Evolutionary conservation across 2,329 filamentous ascomycete genomes (phyloP), one percentile per base, ranked within the genome.

Genomic region (Paracorniculantispora psalliotae): DNA sequence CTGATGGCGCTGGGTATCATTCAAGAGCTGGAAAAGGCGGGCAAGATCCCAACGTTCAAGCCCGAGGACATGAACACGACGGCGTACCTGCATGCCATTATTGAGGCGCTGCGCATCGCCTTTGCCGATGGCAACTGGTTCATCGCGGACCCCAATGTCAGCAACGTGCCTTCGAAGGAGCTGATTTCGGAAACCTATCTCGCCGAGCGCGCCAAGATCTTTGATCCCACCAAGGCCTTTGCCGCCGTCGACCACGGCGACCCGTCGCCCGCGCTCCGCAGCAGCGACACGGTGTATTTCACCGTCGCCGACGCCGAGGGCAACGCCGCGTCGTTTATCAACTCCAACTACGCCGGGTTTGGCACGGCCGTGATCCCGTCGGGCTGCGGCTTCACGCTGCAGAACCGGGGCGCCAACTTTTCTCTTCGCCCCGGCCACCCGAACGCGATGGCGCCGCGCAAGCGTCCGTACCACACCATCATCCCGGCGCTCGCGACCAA

Each of bases 401-500:
- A 99, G 71, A 97, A 96, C 78, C 90, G 94, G 2, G 94, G 90
- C 8, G 86, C 88, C 41, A 94, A 93, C 71, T 97, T 99, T 75
- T 85, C 81, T 1, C 81, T 99, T 0, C 75, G 82, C 25, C 71
- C 79, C 0, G 76, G 77, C 1, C 92, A 96, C 68, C 91, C 92
- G 1, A 97, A 97, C 69, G 81, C 80, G 21, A 79, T 96, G 15
- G 90, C 84, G 8, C 90, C 92, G 0, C 79, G 86, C 35, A 97
- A 97, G 78, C 77, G 94, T 48, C 94, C 94, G 0, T 99, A 97
- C 74, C 94, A 97, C 73, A 99, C 94, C 57, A 97, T 99, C 72
- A 99, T 99, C 67, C 93, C 94, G 0, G 93, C 90, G 0, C 82
- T 97, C 72, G 85, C 93, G 19, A 97, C 94, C 0, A 91, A 94